Percentiles rank a stretch among this genome's conserved stretches.
These are phyloP conservation scores for Camellia sinensis DNA, from an alignment of 148 eudicot species.

Conservation along the genomic window DNA sequence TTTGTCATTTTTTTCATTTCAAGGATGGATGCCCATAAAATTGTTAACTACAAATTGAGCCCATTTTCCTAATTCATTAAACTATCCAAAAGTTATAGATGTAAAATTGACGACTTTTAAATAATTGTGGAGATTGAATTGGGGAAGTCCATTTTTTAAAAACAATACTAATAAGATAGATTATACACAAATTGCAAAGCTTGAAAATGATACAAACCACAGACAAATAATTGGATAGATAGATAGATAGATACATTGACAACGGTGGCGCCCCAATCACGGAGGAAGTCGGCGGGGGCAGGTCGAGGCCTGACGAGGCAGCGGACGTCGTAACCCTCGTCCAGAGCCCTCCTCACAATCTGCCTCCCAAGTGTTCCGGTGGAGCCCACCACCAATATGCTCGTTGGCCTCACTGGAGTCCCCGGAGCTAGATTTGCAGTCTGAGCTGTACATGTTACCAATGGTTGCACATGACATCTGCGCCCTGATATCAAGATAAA, in stretches of 20 bases:
- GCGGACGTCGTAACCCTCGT: conserved; percentile 96
- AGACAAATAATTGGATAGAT: background rate
- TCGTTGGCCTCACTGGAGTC: conserved; percentile 89
- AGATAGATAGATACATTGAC: conserved; percentile 55
- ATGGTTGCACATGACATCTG: conserved; percentile 35
- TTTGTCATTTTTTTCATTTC: no score
- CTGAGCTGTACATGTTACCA: conserved; percentile 50
- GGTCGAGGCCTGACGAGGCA: conserved; percentile 98
- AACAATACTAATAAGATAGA: no score
- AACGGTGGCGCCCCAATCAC: conserved; percentile 99
- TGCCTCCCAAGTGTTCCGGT: conserved; percentile 98
- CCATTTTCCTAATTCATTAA: no score
- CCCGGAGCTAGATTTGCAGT: conserved; percentile 88
- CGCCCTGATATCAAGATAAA: conserved; percentile 23
- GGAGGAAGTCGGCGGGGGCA: conserved; percentile 98
- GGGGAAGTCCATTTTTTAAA: background rate
- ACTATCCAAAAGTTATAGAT: no score
- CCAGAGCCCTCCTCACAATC: conserved; percentile 88
- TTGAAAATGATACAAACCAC: background rate
- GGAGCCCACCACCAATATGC: conserved; percentile 90
- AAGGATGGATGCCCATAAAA: no score
- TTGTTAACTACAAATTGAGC: no score
- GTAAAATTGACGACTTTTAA: background rate
- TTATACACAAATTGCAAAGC: no score
- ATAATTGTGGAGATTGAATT: background rate